Percentiles rank a stretch among this genome's conserved stretches.
phyloP scores from a whole-genome alignment of 108 stramenopile genomes.

The Skeletonema marinoi region DNA sequence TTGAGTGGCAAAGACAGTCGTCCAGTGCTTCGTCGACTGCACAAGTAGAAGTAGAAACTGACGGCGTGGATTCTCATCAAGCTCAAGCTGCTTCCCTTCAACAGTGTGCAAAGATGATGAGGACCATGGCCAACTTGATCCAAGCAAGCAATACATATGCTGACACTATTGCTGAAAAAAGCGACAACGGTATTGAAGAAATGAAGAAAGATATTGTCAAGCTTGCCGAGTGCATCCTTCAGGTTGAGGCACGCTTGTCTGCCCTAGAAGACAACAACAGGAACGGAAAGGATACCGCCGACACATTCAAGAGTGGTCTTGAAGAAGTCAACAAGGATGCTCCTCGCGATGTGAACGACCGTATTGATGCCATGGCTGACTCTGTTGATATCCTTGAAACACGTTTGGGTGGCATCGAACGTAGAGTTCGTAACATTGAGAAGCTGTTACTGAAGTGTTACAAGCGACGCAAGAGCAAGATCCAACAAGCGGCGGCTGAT shows the following conservation, averaged over 20 bases:
- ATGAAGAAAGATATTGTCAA: neutral
- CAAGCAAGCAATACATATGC: neutral
- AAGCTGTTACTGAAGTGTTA: neutral
- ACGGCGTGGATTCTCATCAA: no score
- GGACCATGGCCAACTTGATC: neutral
- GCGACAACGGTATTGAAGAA: neutral
- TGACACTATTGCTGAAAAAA: neutral
- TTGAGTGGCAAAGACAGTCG: no score
- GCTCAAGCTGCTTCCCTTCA: neutral
- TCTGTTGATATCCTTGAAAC: neutral
- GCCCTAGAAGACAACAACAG: neutral
- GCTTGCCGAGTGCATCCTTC: neutral
- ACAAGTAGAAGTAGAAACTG: no score
- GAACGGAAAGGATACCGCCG: neutral
- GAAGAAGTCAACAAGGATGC: neutral
- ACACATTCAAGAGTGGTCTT: neutral
- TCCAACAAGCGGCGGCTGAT: neutral
- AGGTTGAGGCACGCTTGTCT: neutral
- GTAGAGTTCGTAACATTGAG: conserved; percentile 11
- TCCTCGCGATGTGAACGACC: neutral
- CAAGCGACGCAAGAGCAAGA: neutral
- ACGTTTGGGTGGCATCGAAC: conserved; percentile 2
- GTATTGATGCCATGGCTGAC: neutral
- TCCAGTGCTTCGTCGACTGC: no score
- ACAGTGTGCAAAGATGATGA: neutral